Evolutionary conservation across 2,329 filamentous ascomycete species (phyloP).

Genomic region (Triangularia verruculosa): DNA sequence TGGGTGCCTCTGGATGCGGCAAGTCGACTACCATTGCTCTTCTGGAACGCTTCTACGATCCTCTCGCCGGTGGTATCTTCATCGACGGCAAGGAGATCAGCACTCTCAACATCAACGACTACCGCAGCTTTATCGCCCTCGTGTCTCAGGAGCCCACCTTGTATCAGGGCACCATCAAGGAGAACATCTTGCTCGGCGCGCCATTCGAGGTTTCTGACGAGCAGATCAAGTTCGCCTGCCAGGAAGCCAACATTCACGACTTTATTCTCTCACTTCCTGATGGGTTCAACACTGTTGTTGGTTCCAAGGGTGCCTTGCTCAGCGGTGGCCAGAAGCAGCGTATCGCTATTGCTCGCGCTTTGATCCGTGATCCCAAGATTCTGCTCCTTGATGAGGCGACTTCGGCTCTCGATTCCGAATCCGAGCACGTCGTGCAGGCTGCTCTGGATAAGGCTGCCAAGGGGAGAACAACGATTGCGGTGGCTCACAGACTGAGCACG

Average conservation of each 20-base stretch:
- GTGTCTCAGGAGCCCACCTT: conserved; percentile 93
- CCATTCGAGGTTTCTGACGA: conserved; percentile 67
- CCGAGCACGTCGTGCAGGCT: conserved; percentile 75
- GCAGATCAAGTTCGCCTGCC: conserved; percentile 73
- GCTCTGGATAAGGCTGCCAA: conserved; percentile 79
- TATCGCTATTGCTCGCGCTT: conserved; percentile 85
- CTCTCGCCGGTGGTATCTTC: conserved; percentile 73
- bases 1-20: conserved; percentile 91
- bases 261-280: conserved; percentile 85
- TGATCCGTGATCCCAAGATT: conserved; percentile 88
- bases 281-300: conserved; percentile 81
- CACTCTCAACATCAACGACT: conserved; percentile 77
- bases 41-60: conserved; percentile 92
- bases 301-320: conserved; percentile 79
- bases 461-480: conserved; percentile 86
- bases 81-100: conserved; percentile 83
- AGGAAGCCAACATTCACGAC: conserved; percentile 88
- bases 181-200: conserved; percentile 83
- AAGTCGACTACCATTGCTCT: conserved; percentile 92
- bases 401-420: conserved; percentile 71
- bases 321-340: conserved; percentile 94
- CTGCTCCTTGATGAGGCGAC: conserved; percentile 82
- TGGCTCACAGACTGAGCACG: conserved; percentile 86
- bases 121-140: conserved; percentile 78
- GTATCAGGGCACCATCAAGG: conserved; percentile 86